These are phyloP conservation scores for Arachnopeziza araneosa DNA, from an alignment of 2,329 filamentous ascomycete genomes.

Conservation along the genomic window DNA sequence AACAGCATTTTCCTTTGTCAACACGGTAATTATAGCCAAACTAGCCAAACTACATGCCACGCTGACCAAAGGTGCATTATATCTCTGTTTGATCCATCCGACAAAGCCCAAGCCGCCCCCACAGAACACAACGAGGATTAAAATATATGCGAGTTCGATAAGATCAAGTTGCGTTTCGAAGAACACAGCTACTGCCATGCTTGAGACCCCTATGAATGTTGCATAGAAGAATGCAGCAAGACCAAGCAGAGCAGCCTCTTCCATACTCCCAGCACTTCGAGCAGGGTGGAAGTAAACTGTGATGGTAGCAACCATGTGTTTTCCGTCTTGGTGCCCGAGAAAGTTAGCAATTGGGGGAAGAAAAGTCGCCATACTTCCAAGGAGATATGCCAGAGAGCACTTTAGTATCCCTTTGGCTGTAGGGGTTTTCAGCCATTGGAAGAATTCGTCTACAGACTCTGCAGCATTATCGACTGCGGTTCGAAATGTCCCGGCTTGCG, in stretches of 20 bases:
- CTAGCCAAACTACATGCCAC: conserved; percentile 81
- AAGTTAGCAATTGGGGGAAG: conserved; percentile 65
- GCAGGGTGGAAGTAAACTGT: conserved; percentile 95
- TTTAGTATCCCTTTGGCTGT: conserved; percentile 79
- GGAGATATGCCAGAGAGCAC: conserved; percentile 81
- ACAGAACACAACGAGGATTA: conserved; percentile 78
- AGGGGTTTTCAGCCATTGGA: conserved; percentile 62
- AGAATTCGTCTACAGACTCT: conserved; percentile 35
- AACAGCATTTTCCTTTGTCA: conserved; percentile 87
- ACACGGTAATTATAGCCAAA: conserved; percentile 79
- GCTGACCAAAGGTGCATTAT: conserved; percentile 75
- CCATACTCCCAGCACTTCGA: conserved; percentile 80
- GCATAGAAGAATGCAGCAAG: conserved; percentile 75
- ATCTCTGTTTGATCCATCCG: conserved; percentile 78
- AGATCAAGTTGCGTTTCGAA: conserved; percentile 63
- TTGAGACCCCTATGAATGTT: conserved; percentile 68
- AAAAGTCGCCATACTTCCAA: conserved; percentile 84
- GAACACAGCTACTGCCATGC: conserved; percentile 82
- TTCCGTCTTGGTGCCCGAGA: conserved; percentile 80
- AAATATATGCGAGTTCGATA: conserved; percentile 65
- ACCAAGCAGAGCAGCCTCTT: conserved; percentile 74
- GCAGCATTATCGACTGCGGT: conserved; percentile 31
- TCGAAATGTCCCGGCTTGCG: conserved; percentile 28
- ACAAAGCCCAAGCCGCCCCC: conserved; percentile 83
- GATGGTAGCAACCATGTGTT: conserved; percentile 89